These are phyloP conservation scores for Quercus phellos DNA, from an alignment of 331 rosid species.

Conservation along the genomic window DNA sequence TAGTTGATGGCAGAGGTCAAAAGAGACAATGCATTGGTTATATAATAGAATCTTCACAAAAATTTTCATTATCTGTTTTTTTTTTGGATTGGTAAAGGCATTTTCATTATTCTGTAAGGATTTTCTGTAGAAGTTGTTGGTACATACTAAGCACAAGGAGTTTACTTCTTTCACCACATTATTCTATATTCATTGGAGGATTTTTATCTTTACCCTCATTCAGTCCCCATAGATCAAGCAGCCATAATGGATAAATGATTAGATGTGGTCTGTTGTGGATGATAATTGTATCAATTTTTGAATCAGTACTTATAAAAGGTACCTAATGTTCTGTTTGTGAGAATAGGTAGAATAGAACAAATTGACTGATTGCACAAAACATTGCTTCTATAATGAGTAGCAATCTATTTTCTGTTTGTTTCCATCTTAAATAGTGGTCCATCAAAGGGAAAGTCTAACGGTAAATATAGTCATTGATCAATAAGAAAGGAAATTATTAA, in stretches of 20 bases:
- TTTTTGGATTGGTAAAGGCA: background rate
- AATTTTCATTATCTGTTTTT: too few relatives aligned
- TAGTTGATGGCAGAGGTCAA: background rate
- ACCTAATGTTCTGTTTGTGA: background rate
- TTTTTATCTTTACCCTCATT: too few relatives aligned
- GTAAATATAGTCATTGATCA: background rate
- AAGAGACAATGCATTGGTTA: background rate
- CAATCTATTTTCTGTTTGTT: background rate
- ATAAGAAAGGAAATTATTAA: slow-evolving; percentile 10
- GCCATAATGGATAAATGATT: background rate
- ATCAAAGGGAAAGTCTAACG: background rate
- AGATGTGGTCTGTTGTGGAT: background rate
- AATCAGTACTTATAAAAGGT: background rate
- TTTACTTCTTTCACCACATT: background rate
- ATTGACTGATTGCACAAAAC: background rate
- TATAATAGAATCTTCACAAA: background rate
- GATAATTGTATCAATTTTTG: background rate
- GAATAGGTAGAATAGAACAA: background rate
- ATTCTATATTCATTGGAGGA: background rate
- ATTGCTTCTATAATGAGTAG: background rate
- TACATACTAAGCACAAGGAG: background rate
- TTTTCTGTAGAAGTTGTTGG: background rate
- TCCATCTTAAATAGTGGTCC: background rate
- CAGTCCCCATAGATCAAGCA: background rate
- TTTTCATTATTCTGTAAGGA: background rate